phyloP scores from a whole-genome alignment of 805 yeast genomes.

The Saccharomycopsis sp. region DNA sequence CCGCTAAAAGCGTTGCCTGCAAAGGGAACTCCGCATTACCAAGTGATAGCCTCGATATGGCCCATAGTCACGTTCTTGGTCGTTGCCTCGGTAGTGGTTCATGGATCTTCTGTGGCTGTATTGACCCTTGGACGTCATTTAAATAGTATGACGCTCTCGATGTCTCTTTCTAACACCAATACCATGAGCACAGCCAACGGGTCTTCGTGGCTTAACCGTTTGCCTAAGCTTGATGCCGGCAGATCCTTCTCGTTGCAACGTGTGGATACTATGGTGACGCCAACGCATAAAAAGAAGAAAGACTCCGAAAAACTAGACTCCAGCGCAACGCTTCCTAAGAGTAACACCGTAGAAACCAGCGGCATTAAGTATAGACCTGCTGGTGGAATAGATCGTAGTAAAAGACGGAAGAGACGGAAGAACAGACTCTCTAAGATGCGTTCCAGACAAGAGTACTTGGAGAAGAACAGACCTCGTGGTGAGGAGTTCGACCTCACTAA shows the following conservation, averaged over 20 bases:
- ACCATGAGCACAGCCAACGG: conserved; percentile 47
- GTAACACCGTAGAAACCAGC: conserved; percentile 43
- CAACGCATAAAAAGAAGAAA: conserved; percentile 20
- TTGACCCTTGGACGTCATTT: conserved; percentile 73
- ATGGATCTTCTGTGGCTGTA: conserved; percentile 86
- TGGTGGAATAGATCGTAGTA: conserved; percentile 63
- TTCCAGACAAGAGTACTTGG: conserved; percentile 21
- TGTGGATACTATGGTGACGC: conserved; percentile 58
- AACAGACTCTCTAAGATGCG: conserved; percentile 17
- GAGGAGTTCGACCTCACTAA: conserved; percentile 18
- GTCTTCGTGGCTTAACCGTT: conserved; percentile 74
- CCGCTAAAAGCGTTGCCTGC: conserved; percentile 49
- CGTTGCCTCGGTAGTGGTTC: conserved; percentile 76
- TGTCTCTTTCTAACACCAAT: conserved; percentile 75
- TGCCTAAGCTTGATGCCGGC: conserved; percentile 65
- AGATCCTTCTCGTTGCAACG: conserved; percentile 78
- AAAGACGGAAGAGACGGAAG: conserved; percentile 29
- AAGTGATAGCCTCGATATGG: conserved; percentile 63
- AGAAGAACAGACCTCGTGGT: conserved; percentile 16
- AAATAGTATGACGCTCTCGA: conserved; percentile 87
- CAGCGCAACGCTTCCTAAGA: background rate
- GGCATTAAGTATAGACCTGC: conserved; percentile 64
- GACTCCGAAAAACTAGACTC: conserved; percentile 7
- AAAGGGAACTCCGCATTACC: conserved; percentile 45
- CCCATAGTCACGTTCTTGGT: conserved; percentile 78